phyloP scores from a whole-genome alignment of 805 yeast genomes.

The Candida sanyiensis region DNA sequence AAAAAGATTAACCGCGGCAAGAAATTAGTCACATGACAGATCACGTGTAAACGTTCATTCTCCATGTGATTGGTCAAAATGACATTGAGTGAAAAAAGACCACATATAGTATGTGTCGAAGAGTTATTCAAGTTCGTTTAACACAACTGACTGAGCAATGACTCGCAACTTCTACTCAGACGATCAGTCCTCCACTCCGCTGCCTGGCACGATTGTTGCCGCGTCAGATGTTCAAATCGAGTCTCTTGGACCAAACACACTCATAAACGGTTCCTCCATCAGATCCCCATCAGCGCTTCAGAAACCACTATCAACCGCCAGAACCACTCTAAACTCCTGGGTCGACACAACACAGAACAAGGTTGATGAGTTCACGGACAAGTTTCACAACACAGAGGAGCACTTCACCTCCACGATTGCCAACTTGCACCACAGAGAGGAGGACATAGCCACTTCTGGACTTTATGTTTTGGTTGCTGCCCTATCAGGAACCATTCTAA shows the following conservation, averaged over 20 bases:
- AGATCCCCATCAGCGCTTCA: conserved; percentile 49
- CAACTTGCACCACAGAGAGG: conserved; percentile 55
- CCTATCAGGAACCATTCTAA: conserved; percentile 64
- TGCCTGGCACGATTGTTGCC: conserved; percentile 46
- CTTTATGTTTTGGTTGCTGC: conserved; percentile 64
- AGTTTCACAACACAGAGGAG: conserved; percentile 55
- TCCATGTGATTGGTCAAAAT: neutral
- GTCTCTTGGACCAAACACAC: conserved; percentile 39
- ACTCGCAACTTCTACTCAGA: conserved; percentile 40
- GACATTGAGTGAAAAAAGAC: no score
- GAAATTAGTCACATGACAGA: neutral
- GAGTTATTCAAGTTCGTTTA: no score
- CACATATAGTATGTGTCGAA: no score
- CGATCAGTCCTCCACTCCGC: conserved; percentile 38
- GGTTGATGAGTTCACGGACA: conserved; percentile 42
- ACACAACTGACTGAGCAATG: conserved; percentile 3
- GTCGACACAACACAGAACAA: conserved; percentile 28
- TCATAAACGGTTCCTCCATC: conserved; percentile 52
- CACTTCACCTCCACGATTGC: conserved; percentile 58
- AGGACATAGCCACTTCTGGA: conserved; percentile 66
- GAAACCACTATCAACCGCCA: conserved; percentile 38
- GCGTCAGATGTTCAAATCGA: conserved; percentile 38
- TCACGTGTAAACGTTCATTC: no score
- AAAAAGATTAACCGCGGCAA: no score
- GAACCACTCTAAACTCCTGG: conserved; percentile 33